Evolutionary conservation across 2,329 filamentous ascomycete species (phyloP), one percentile per base, ranked within the genome.

Genomic region (Nemania diffusa): DNA sequence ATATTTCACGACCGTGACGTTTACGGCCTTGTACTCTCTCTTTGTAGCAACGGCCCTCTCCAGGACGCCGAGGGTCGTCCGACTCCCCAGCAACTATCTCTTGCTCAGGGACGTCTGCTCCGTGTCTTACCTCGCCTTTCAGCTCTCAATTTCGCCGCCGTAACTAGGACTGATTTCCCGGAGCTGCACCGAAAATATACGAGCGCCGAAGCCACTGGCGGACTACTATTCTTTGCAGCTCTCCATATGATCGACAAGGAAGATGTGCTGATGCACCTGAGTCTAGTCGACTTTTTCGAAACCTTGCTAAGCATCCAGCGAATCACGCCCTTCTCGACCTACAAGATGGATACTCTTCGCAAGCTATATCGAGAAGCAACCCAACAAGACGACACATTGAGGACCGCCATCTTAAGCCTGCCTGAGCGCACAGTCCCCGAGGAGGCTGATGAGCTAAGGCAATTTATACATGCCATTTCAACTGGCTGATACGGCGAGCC

Each of bases 281-380:
- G 70, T 60, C 78, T 87, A 22, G 76, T 85, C n/a, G 84, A 87
- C 68, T 88, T 87, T 66, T 85, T 85, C 71, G 84, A 87, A 76
- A 77, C 79, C 7, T 77, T 87, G 22, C 76, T 87, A 29, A 83
- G 81, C 57, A 78, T 85, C 37, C 81, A 86, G 79, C 77, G 83
- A 15, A 75, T 83, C 4, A 78, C 81, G 0, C 78, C 76, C 15
- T 79, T 75, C 57, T 78, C 71, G 60, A 76, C 76, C 0, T 76
- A 78, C 58, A 80, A 80, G 64, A 78, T 83, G 22, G 75, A 74
- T 3, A 73, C 78, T 7, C 74, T 84, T 2, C 75, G 78, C 29
- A 75, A 74, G 8, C 66, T 87, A 3, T 74, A 87, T n/a, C 73
- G 72, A 37, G 77, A 80, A 17, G 85, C 84, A 29, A 75, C 77